Base-by-base conservation (phyloP, 140 eudicot genomes). In the Cichorium intybus region DNA sequence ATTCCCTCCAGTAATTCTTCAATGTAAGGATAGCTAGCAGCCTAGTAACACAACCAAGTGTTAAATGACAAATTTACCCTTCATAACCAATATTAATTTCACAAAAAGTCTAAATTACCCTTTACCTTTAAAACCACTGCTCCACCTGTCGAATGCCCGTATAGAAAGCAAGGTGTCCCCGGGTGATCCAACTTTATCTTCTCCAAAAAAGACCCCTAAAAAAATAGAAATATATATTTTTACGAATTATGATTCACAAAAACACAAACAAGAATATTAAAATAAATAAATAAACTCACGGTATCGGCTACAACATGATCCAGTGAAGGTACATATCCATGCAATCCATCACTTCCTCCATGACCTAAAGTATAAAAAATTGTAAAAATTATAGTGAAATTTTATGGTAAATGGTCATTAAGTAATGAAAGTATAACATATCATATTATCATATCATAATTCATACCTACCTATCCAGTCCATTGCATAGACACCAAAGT, bases 311-410 rank as follows among this genome's bases (percentile, higher is more conserved):
- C 96, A 34, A 92, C 98, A 64, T 88, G 89, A 65, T 92, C 98
- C 63, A 92, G 62, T 35, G 98, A 92, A 73, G 98, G 98, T 18
- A 92, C 98, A 69, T 88, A 92, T 69, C 98, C 98, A 62, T 92
- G 98, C 76, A 92, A 75, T 66, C 98, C 98, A 69, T 92, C 98
- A 76, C 98, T 92, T 23, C 98, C 98, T 35, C 98, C 98, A 77
- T 92, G 98, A 72, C 98, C 98, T 92, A 69, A 31, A 58, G 66
- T 24, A 66, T 29, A 60, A 26, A 60, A 0, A 45, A 59, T 67
- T 9, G 17, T 24, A 23, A 39, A 46, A 64, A 11, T 7, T 12
- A 5, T 12, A 10, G 27, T 16, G 17, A 29, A 4, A 27, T n/a
- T 23, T 57, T 18, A 60, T 35, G 47, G 76, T 24, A 47, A 18